phyloP scores from a whole-genome alignment of 2,329 filamentous ascomycete genomes.

The Hypoxylon sp. region DNA sequence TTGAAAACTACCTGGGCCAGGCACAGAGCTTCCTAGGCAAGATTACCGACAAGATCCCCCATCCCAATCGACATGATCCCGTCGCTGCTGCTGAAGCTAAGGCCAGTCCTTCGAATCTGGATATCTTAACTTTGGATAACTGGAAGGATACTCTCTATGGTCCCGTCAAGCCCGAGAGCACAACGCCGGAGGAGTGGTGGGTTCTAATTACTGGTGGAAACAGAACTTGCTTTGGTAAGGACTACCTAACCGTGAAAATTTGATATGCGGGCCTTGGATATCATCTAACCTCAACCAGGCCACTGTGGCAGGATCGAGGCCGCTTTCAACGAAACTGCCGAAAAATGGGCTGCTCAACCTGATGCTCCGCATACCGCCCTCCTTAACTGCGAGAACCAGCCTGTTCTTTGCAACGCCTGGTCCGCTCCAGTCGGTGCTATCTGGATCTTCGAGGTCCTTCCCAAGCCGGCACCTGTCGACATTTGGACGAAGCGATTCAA shows the following conservation, averaged over 20 bases:
- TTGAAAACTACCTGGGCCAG: slow-evolving; percentile 75
- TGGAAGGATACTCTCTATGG: slow-evolving; percentile 78
- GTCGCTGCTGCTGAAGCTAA: slow-evolving; percentile 65
- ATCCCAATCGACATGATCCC: slow-evolving; percentile 60
- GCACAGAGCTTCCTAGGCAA: slow-evolving; percentile 68
- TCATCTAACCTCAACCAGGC: slow-evolving; percentile 60
- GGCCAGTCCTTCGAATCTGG: slow-evolving; percentile 66
- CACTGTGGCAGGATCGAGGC: slow-evolving; percentile 75
- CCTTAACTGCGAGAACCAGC: slow-evolving; percentile 81
- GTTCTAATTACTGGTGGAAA: slow-evolving; percentile 81
- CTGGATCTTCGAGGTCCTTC: slow-evolving; percentile 78
- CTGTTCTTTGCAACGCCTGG: slow-evolving; percentile 82
- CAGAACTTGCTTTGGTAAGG: slow-evolving; percentile 79
- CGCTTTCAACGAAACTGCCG: slow-evolving; percentile 77
- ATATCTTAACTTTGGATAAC: slow-evolving; percentile 76
- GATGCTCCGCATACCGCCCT: slow-evolving; percentile 76
- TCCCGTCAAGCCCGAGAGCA: slow-evolving; percentile 71
- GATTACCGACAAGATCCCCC: slow-evolving; percentile 67
- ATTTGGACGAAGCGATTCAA: slow-evolving; percentile 78
- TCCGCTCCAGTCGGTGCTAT: slow-evolving; percentile 74
- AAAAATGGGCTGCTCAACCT: slow-evolving; percentile 72
- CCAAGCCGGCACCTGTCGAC: slow-evolving; percentile 74
- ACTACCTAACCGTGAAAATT: slow-evolving; percentile 6
- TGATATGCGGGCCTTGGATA: slow-evolving; percentile 11
- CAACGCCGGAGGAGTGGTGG: slow-evolving; percentile 81